Percentiles rank a stretch among this genome's conserved stretches.
phyloP scores from a whole-genome alignment of 495 filamentous ascomycete genomes.

The Pyronema domesticum region DNA sequence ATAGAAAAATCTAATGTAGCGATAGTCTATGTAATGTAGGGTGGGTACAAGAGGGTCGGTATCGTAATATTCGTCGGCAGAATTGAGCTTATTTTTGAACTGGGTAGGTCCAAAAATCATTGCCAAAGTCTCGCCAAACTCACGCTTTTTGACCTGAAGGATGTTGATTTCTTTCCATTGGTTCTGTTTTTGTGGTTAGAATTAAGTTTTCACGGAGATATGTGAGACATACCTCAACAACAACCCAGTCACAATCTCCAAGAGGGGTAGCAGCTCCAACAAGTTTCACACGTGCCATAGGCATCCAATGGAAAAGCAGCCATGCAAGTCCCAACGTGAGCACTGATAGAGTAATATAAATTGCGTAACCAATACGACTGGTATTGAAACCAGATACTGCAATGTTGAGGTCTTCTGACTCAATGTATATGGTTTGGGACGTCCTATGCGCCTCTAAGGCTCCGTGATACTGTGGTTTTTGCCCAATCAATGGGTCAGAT shows the following conservation, averaged over 20 bases:
- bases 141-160: slow-evolving; percentile 42
- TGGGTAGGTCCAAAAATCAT: slow-evolving; percentile 59
- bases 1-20: slow-evolving; percentile 83
- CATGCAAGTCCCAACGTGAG: slow-evolving; percentile 60
- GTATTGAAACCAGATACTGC: slow-evolving; percentile 83
- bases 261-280: slow-evolving; percentile 50
- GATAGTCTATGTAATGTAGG: slow-evolving; percentile 67
- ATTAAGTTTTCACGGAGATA: neutral
- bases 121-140: slow-evolving; percentile 66
- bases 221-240: slow-evolving; percentile 45
- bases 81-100: slow-evolving; percentile 10
- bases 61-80: slow-evolving; percentile 54
- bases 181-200: slow-evolving; percentile 30
- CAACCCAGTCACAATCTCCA: slow-evolving; percentile 68
- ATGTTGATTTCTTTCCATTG: slow-evolving; percentile 86
- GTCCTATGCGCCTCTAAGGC: slow-evolving; percentile 28
- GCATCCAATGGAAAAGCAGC: slow-evolving; percentile 76
- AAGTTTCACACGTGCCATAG: slow-evolving; percentile 63
- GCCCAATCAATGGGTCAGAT: slow-evolving; percentile 28
- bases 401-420: slow-evolving; percentile 81
- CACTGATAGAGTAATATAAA: slow-evolving; percentile 52
- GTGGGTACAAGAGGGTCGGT: slow-evolving; percentile 58
- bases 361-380: slow-evolving; percentile 41
- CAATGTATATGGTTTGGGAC: slow-evolving; percentile 82
- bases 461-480: neutral